phyloP scores from a whole-genome alignment of 148 eudicot species.

The Rhododendron ovatum region DNA sequence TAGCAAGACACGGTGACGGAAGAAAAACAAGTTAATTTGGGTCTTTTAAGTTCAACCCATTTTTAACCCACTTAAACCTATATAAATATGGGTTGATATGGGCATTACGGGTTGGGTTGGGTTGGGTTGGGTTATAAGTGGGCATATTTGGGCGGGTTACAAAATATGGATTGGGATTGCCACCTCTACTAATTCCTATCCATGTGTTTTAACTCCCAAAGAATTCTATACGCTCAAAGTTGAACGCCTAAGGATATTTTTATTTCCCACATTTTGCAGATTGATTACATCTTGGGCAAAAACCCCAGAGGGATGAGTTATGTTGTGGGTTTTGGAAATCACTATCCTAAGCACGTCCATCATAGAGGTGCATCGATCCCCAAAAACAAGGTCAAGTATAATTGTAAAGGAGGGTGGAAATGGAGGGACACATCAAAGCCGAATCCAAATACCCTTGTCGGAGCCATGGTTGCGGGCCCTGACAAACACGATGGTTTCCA shows the following conservation, averaged over 20 bases:
- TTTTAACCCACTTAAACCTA: too few relatives aligned
- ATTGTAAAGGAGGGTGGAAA: slow-evolving; percentile 91
- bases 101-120: too few relatives aligned
- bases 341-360: slow-evolving; percentile 78
- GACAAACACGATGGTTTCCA: slow-evolving; percentile 79
- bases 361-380: slow-evolving; percentile 95
- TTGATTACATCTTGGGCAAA: slow-evolving; percentile 79
- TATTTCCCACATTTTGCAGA: slow-evolving; percentile 35
- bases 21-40: too few relatives aligned
- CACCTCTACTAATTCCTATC: background rate
- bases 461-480: slow-evolving; percentile 97
- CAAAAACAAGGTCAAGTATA: slow-evolving; percentile 74
- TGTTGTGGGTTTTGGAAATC: slow-evolving; percentile 70
- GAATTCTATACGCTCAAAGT: background rate
- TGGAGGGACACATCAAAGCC: slow-evolving; percentile 77
- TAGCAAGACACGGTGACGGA: too few relatives aligned
- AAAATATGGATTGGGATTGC: too few relatives aligned
- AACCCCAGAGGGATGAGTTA: slow-evolving; percentile 90
- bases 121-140: too few relatives aligned
- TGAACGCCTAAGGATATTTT: background rate
- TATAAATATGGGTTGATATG: too few relatives aligned
- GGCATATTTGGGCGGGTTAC: too few relatives aligned
- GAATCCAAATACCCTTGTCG: slow-evolving; percentile 65
- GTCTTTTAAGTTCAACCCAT: too few relatives aligned
- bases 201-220: background rate